Percentiles rank a stretch among this genome's conserved stretches.
Evolutionary conservation across 352 stramenopile species (phyloP).

Genomic region (Thalassiosira mediterranea): DNA sequence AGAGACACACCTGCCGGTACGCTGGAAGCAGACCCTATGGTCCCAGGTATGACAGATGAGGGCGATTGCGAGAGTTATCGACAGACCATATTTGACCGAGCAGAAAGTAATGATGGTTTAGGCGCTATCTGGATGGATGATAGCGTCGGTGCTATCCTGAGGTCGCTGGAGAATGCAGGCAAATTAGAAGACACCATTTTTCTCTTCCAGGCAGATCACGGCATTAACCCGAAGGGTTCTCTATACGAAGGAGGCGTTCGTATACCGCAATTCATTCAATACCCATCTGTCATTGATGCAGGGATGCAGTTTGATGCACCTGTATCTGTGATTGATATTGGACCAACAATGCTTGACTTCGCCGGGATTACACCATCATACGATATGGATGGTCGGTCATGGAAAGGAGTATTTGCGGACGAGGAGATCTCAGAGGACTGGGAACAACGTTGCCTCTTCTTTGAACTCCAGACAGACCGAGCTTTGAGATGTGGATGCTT

Average conservation of each 20-base stretch:
- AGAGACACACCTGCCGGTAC: conserved; percentile 23
- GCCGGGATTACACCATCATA: conserved; percentile 28
- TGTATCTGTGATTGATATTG: conserved; percentile 45
- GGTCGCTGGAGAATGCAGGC: conserved; percentile 20
- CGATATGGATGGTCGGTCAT: conserved; percentile 39
- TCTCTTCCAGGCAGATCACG: conserved; percentile 54
- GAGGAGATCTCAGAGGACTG: neutral
- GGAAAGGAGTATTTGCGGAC: conserved; percentile 5
- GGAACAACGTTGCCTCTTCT: conserved; percentile 30
- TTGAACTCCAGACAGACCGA: conserved; percentile 32
- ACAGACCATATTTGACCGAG: conserved; percentile 32
- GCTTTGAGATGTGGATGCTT: conserved; percentile 37
- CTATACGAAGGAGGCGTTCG: conserved; percentile 38
- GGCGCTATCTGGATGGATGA: conserved; percentile 53
- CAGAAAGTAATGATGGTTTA: conserved; percentile 15
- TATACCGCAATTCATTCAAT: conserved; percentile 51
- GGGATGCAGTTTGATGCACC: conserved; percentile 20
- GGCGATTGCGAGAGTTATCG: conserved; percentile 29
- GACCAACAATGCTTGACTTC: conserved; percentile 34
- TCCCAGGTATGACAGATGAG: conserved; percentile 39
- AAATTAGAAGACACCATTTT: conserved; percentile 43
- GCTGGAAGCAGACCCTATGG: conserved; percentile 3
- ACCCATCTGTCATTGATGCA: conserved; percentile 12
- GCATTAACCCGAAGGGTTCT: conserved; percentile 21
- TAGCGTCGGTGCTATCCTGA: conserved; percentile 30